A percentile compares a stretch with the other conserved stretches of the same genome.
Evolutionary conservation across 2,329 filamentous ascomycete species (phyloP).

Genomic region (Xylaria sp.): DNA sequence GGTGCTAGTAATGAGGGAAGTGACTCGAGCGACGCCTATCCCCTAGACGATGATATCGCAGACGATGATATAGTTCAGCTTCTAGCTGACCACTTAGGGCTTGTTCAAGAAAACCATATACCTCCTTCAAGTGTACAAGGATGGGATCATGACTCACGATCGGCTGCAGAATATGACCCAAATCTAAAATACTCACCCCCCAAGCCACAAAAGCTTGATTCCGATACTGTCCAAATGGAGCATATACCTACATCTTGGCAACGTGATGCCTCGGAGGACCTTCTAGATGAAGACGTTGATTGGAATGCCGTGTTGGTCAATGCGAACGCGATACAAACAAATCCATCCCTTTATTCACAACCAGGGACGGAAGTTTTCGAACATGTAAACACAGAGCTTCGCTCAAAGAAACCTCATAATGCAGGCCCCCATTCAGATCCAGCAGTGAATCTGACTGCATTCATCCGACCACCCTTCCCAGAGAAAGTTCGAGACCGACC

Average conservation of each 20-base stretch:
- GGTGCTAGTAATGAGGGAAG: not conserved
- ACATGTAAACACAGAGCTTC: not conserved
- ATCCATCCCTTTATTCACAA: slow-evolving; percentile 10
- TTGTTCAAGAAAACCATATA: slow-evolving; percentile 32
- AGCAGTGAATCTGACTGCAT: slow-evolving; percentile 45
- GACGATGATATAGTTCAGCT: slow-evolving; percentile 38
- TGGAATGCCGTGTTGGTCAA: slow-evolving; percentile 45
- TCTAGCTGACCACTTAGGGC: slow-evolving; percentile 4
- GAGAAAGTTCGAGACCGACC: slow-evolving; percentile 55
- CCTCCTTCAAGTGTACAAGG: slow-evolving; percentile 44
- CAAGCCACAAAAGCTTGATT: not conserved
- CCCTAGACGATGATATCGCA: slow-evolving; percentile 33
- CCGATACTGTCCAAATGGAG: not conserved
- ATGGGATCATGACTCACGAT: slow-evolving; percentile 44
- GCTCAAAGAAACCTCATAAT: not conserved
- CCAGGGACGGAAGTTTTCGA: not conserved
- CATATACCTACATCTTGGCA: not conserved
- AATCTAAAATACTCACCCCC: slow-evolving; percentile 45
- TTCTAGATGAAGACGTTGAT: slow-evolving; percentile 48
- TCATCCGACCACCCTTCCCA: slow-evolving; percentile 59
- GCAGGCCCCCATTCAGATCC: not conserved
- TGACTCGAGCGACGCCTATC: slow-evolving; percentile 34
- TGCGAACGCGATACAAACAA: slow-evolving; percentile 21
- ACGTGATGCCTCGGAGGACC: slow-evolving; percentile 30
- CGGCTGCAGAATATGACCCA: slow-evolving; percentile 45